These are phyloP conservation scores for Cyberlindnera petersonii DNA, from an alignment of 805 yeast genomes.

Conservation along the genomic window DNA sequence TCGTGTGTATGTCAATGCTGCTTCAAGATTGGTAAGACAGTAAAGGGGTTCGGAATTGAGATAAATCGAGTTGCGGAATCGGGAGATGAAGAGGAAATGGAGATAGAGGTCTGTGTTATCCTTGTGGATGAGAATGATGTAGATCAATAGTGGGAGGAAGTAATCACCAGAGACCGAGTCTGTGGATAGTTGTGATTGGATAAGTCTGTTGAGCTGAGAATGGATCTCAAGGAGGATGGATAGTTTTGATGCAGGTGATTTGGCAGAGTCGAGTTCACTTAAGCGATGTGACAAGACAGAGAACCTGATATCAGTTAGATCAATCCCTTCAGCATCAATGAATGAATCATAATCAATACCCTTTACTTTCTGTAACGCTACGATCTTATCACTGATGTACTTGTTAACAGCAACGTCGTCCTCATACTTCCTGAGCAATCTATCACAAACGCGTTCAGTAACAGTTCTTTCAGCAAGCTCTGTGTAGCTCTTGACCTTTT, in stretches of 20 bases:
- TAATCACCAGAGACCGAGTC: conserved; percentile 21
- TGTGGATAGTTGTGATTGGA: conserved; percentile 1
- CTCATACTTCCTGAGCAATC: conserved; percentile 16
- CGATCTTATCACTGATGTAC: conserved; percentile 17
- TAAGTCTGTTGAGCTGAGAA: conserved; percentile 15
- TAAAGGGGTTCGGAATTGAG: conserved; percentile 21
- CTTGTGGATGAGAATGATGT: conserved; percentile 17
- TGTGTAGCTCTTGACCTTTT: conserved; percentile 8
- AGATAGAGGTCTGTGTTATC: conserved; percentile 18
- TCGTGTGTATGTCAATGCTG: conserved; percentile 22
- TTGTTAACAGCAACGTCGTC: conserved; percentile 16
- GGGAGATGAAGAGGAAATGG: conserved; percentile 21
- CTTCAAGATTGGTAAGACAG: conserved; percentile 27
- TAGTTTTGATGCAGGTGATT: conserved; percentile 21
- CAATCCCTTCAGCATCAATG: conserved; percentile 20
- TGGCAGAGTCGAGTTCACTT: conserved; percentile 2
- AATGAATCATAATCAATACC: conserved; percentile 18
- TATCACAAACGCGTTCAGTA: conserved; percentile 13
- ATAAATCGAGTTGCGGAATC: conserved; percentile 20
- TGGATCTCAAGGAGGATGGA: conserved; percentile 15
- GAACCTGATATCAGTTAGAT: conserved; percentile 8
- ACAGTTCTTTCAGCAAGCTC: conserved; percentile 21
- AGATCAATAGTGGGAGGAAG: conserved; percentile 24
- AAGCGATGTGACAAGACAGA: conserved; percentile 9
- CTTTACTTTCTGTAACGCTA: conserved; percentile 13